phyloP scores from a whole-genome alignment of 2,329 filamentous ascomycete genomes.

The Coniosporium tulheliwenetii region DNA sequence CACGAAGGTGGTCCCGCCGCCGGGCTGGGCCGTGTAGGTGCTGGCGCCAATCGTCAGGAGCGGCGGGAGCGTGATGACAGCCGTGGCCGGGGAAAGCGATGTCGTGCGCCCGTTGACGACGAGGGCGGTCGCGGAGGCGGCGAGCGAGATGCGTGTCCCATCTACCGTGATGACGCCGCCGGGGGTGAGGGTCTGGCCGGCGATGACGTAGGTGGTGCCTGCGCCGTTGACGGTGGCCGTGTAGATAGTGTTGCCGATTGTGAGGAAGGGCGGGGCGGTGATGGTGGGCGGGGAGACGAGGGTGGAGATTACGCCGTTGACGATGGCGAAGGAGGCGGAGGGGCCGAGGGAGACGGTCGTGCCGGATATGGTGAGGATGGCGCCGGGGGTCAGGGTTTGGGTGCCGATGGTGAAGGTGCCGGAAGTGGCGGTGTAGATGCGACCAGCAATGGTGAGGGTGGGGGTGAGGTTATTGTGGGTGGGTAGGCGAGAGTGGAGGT shows the following conservation, averaged over 20 bases:
- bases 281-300: not conserved
- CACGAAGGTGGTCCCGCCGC: conserved; percentile 12
- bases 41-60: conserved; percentile 14
- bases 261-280: conserved; percentile 6
- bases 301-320: conserved; percentile 14
- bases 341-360: conserved; percentile 16
- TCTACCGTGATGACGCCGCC: conserved; percentile 17
- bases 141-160: conserved; percentile 15
- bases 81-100: conserved; percentile 9
- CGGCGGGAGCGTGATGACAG: conserved; percentile 10
- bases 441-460: not conserved
- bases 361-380: conserved; percentile 16
- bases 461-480: not conserved
- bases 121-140: conserved; percentile 8
- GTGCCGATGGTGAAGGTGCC: not conserved
- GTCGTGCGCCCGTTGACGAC: conserved; percentile 9
- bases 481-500: conserved; percentile 4
- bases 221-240: not conserved
- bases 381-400: conserved; percentile 1
- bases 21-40: conserved; percentile 11
- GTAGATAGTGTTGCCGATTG: not conserved
- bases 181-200: conserved; percentile 19
- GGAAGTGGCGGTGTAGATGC: not conserved
- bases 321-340: conserved; percentile 14
- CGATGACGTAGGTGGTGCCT: conserved; percentile 15